These are phyloP conservation scores for Ochetophila trinervis DNA, from an alignment of 306 rosid species.

Conservation along the genomic window DNA sequence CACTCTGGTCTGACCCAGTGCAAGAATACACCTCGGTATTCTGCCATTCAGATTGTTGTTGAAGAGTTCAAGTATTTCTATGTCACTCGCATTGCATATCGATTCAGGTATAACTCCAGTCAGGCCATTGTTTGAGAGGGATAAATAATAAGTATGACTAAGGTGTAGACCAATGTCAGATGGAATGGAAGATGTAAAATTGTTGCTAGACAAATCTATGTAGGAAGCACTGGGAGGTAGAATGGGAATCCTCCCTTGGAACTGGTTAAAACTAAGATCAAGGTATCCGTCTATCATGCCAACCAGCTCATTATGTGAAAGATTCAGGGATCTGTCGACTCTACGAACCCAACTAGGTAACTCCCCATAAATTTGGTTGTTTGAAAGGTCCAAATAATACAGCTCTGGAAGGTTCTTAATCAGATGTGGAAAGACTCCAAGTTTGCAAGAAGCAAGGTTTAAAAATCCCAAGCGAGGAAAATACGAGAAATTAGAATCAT, in stretches of 20 bases:
- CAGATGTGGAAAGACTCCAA: conserved; percentile 15
- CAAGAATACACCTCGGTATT: conserved; percentile 18
- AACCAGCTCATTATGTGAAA: conserved; percentile 40
- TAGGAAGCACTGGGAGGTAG: neutral
- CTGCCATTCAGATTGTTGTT: conserved; percentile 18
- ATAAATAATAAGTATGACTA: neutral
- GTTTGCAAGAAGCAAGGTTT: conserved; percentile 13
- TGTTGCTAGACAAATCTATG: conserved; percentile 33
- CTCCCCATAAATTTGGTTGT: conserved; percentile 23
- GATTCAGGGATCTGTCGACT: conserved; percentile 32
- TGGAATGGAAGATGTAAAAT: conserved; percentile 22
- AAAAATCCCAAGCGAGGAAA: conserved; percentile 13
- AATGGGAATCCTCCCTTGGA: conserved; percentile 18
- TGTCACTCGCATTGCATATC: conserved; percentile 18
- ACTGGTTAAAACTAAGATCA: conserved; percentile 39
- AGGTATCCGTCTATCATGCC: conserved; percentile 1
- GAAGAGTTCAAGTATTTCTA: conserved; percentile 28
- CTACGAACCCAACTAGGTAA: conserved; percentile 38
- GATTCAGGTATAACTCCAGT: conserved; percentile 21
- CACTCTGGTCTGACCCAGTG: neutral
- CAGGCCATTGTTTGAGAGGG: conserved; percentile 28
- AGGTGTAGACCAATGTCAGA: conserved; percentile 8
- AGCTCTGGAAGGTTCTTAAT: conserved; percentile 16
- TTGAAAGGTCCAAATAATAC: conserved; percentile 8
- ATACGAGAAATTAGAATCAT: neutral